These are phyloP conservation scores for Trichoderma semiorbis DNA, from an alignment of 2,329 filamentous ascomycete genomes.

Conservation along the genomic window DNA sequence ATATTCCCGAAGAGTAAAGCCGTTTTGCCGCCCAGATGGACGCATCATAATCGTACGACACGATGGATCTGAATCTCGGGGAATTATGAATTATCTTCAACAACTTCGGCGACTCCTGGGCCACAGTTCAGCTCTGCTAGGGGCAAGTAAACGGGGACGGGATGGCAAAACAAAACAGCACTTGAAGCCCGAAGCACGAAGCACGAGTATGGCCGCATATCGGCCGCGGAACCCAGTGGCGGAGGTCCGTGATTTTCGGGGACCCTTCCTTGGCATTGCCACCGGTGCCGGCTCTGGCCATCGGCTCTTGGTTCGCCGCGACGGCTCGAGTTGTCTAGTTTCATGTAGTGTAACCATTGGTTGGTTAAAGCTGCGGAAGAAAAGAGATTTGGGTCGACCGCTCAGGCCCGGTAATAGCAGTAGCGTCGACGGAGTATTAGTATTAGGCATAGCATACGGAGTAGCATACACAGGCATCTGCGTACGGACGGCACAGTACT, in stretches of 20 bases:
- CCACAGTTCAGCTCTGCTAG: background rate
- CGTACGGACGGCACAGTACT: background rate
- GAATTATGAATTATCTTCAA: background rate
- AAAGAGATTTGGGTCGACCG: background rate
- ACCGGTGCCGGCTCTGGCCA: background rate
- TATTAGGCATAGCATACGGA: no score
- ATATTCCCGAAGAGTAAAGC: background rate
- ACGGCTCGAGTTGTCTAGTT: background rate
- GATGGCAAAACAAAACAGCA: background rate
- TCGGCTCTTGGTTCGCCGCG: background rate
- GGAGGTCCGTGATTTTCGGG: background rate
- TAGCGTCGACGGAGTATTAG: no score
- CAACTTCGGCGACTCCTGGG: background rate
- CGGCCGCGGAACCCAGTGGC: background rate
- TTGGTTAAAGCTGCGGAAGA: background rate
- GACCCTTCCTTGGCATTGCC: slow-evolving; percentile 1
- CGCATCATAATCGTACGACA: slow-evolving; percentile 4
- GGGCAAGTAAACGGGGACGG: background rate
- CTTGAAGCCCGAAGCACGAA: background rate
- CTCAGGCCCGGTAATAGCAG: background rate
- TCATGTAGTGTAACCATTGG: background rate
- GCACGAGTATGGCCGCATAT: background rate
- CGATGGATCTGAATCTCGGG: background rate
- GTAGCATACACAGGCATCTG: background rate
- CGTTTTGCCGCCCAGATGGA: background rate